Evolutionary conservation across 371 early-diverging fungal genomes (phyloP).

Genomic region (Zopfochytrium polystomum): DNA sequence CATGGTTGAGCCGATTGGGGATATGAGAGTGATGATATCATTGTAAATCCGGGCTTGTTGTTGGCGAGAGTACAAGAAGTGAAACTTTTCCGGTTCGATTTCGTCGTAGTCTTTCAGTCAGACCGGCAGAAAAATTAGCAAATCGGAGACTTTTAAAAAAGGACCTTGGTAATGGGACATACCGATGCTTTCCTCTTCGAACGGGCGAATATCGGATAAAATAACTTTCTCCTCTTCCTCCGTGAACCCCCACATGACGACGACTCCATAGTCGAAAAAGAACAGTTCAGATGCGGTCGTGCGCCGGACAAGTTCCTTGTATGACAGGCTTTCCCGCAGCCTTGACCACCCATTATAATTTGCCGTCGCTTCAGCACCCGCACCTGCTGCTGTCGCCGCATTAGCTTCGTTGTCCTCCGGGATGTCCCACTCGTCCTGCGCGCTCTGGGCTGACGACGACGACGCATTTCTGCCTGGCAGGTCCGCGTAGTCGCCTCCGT

Average conservation of each 20-base stretch:
- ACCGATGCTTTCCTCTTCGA: slow-evolving; percentile 64
- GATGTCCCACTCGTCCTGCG: too few relatives aligned
- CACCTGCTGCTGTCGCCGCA: too few relatives aligned
- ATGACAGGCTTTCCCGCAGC: background rate
- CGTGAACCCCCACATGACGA: slow-evolving; percentile 90
- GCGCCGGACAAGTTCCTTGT: background rate
- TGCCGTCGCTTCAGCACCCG: too few relatives aligned
- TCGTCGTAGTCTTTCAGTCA: slow-evolving; percentile 52
- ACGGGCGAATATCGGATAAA: slow-evolving; percentile 52
- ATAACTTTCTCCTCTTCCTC: slow-evolving; percentile 73
- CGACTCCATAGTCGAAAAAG: slow-evolving; percentile 88
- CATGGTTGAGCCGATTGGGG: slow-evolving; percentile 61
- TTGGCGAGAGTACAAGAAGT: slow-evolving; percentile 73
- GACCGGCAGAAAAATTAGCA: background rate
- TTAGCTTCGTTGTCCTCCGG: too few relatives aligned
- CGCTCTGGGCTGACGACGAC: too few relatives aligned
- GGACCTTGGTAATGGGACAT: slow-evolving; percentile 15
- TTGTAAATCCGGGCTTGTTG: slow-evolving; percentile 62
- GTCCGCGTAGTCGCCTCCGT: background rate
- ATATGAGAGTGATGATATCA: slow-evolving; percentile 53
- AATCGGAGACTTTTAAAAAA: slow-evolving; percentile 8
- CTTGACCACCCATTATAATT: background rate
- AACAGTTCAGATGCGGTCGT: slow-evolving; percentile 9
- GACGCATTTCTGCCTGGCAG: background rate
- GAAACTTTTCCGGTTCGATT: slow-evolving; percentile 83